Conservation (phyloP, 371 early-diverging fungal species). For the Mucor velutinosus region DNA sequence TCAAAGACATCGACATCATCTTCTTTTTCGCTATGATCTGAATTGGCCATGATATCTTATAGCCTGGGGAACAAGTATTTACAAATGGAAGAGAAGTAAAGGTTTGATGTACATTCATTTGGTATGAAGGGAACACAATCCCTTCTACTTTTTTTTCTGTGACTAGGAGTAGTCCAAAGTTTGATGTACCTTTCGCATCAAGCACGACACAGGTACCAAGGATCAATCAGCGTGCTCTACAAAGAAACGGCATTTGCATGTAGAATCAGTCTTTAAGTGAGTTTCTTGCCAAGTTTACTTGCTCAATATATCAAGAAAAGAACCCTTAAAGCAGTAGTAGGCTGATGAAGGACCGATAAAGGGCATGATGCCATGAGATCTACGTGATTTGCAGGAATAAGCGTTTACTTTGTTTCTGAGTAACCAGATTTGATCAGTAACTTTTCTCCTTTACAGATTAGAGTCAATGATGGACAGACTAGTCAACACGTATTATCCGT, state of each 20-base stretch:
- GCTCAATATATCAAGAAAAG: no score
- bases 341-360: no score
- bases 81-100: not conserved
- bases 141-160: not conserved
- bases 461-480: no score
- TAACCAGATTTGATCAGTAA: no score
- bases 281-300: no score
- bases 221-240: not conserved
- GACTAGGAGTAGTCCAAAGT: not conserved
- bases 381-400: no score
- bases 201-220: not conserved
- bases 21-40: slow-evolving; percentile 14
- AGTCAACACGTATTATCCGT: not conserved
- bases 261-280: no score
- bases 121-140: not conserved
- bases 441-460: no score
- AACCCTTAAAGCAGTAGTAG: no score
- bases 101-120: not conserved
- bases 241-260: no score
- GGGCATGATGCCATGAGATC: no score
- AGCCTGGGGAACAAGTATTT: not conserved
- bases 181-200: not conserved
- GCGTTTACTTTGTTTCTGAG: no score
- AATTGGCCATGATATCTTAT: not conserved
- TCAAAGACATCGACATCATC: slow-evolving; percentile 13